phyloP scores from a whole-genome alignment of 768 basidiomycete genomes.

The Clathrus columnatus region DNA sequence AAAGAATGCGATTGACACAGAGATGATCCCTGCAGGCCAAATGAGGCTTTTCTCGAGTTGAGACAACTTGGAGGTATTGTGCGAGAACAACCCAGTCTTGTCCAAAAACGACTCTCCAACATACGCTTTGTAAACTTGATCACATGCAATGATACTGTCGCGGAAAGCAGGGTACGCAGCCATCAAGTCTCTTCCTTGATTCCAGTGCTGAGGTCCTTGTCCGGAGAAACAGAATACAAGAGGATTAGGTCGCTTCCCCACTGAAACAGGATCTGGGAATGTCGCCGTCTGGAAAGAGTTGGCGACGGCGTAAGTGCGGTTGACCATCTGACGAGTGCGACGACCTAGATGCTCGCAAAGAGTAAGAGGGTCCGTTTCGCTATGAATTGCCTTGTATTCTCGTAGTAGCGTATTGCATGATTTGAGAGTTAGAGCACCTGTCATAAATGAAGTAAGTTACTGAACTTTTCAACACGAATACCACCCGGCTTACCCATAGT shows the following conservation, averaged over 20 bases:
- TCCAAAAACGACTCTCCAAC: slow-evolving; percentile 29
- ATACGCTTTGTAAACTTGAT: slow-evolving; percentile 22
- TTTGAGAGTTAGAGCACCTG: too few relatives aligned
- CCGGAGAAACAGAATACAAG: slow-evolving; percentile 32
- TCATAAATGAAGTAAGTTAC: too few relatives aligned
- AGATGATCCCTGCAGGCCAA: slow-evolving; percentile 28
- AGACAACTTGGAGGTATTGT: background rate
- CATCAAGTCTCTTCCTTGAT: too few relatives aligned
- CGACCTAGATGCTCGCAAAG: too few relatives aligned
- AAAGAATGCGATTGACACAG: slow-evolving; percentile 34
- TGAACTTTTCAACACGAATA: too few relatives aligned
- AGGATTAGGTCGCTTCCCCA: slow-evolving; percentile 18
- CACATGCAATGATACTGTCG: slow-evolving; percentile 24
- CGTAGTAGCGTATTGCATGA: too few relatives aligned
- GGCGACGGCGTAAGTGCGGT: slow-evolving; percentile 23
- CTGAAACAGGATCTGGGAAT: slow-evolving; percentile 23
- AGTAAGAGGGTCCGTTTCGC: too few relatives aligned
- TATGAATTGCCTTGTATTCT: too few relatives aligned
- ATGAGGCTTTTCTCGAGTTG: slow-evolving; percentile 11
- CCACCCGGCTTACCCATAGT: too few relatives aligned
- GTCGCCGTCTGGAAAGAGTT: background rate
- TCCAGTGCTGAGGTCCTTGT: slow-evolving; percentile 32
- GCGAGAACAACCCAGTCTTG: slow-evolving; percentile 29
- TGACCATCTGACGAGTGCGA: slow-evolving; percentile 26
- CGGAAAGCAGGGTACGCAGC: too few relatives aligned